A percentile compares a stretch with the other conserved stretches of the same genome.
Evolutionary conservation across 2,329 filamentous ascomycete genomes (phyloP).

Genomic region (Botryotinia calthae): DNA sequence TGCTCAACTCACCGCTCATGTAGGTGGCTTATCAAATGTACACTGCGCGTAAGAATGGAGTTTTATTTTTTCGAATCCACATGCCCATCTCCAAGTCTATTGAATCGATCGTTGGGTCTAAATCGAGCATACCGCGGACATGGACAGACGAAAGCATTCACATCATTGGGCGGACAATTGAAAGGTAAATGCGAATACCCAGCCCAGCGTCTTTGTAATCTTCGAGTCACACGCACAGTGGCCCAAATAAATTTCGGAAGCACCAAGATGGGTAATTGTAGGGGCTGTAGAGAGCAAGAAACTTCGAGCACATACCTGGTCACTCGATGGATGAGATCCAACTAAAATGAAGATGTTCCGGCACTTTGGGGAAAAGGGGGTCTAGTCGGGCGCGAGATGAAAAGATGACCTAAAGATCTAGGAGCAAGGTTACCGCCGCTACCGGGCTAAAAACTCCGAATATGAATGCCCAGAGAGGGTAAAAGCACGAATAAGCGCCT

Average conservation of each 20-base stretch:
- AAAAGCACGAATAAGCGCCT: neutral
- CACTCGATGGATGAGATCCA: neutral
- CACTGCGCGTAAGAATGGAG: neutral
- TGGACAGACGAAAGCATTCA: neutral
- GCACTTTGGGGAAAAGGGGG: neutral
- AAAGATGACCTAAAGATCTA: neutral
- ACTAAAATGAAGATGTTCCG: neutral
- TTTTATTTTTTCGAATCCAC: neutral
- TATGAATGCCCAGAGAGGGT: neutral
- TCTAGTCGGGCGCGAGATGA: neutral
- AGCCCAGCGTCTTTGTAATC: neutral
- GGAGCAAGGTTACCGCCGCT: neutral
- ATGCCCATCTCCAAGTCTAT: neutral
- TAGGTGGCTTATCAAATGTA: neutral
- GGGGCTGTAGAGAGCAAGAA: neutral
- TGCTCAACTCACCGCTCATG: slow-evolving; percentile 4
- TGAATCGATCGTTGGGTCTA: neutral
- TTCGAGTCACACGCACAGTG: neutral
- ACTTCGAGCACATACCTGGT: neutral
- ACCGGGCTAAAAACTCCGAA: neutral
- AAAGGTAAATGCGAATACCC: neutral
- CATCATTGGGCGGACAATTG: neutral
- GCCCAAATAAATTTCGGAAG: slow-evolving; percentile 9
- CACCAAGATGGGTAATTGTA: neutral
- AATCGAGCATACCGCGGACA: neutral